phyloP scores from a whole-genome alignment of 768 basidiomycete species.

The Calocera cornea region DNA sequence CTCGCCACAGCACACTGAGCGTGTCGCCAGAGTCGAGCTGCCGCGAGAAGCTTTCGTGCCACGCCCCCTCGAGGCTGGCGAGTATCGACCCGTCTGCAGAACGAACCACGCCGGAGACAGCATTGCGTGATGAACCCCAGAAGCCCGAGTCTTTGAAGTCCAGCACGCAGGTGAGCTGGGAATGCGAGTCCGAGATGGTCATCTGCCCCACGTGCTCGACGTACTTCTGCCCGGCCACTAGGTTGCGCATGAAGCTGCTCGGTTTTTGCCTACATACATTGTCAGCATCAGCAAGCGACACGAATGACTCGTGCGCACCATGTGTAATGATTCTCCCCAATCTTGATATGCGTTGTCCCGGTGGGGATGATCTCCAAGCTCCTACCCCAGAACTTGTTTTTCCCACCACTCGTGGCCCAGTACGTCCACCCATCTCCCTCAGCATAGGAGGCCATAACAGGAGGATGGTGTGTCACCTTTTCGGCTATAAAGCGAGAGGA shows the following conservation, averaged over 20 bases:
- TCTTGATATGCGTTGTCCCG: slow-evolving; percentile 52
- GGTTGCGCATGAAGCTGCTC: slow-evolving; percentile 75
- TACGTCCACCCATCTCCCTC: slow-evolving; percentile 67
- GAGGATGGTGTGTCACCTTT: slow-evolving; percentile 75
- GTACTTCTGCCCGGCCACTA: slow-evolving; percentile 85
- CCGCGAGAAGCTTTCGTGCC: slow-evolving; percentile 72
- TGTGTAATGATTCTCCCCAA: slow-evolving; percentile 52
- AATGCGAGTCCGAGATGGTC: slow-evolving; percentile 51
- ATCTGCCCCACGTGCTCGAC: slow-evolving; percentile 74
- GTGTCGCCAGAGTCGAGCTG: slow-evolving; percentile 47
- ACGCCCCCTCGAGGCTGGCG: slow-evolving; percentile 70
- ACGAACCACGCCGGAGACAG: slow-evolving; percentile 49
- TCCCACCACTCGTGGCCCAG: slow-evolving; percentile 61
- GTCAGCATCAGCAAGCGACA: slow-evolving; percentile 2
- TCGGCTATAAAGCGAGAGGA: slow-evolving; percentile 56
- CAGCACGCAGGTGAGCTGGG: slow-evolving; percentile 46
- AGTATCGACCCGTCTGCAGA: slow-evolving; percentile 40
- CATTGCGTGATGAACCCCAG: slow-evolving; percentile 57
- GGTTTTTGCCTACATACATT: slow-evolving; percentile 54
- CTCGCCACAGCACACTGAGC: slow-evolving; percentile 65
- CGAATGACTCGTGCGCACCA: slow-evolving; percentile 38
- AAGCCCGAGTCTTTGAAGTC: slow-evolving; percentile 81
- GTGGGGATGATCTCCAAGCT: slow-evolving; percentile 75
- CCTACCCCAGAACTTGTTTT: slow-evolving; percentile 83
- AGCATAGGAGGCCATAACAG: slow-evolving; percentile 75